Base-by-base conservation (phyloP, 371 early-diverging fungal genomes). In the Rhizopus stolonifer region DNA sequence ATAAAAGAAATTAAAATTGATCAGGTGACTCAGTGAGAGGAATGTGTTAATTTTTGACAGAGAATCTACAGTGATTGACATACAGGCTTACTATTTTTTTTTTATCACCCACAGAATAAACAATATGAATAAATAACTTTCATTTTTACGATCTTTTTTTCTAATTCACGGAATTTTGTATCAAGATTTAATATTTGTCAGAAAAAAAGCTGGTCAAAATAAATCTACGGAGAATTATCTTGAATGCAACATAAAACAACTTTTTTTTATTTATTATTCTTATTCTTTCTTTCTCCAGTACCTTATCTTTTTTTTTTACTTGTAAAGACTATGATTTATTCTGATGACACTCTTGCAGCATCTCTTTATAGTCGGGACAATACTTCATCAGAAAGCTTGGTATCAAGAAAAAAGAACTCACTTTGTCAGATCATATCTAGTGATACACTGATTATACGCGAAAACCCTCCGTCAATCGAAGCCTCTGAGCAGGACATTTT, bases 191-290 rank as follows among this genome's bases (percentile, higher is more conserved):
- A 29, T 29, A 29, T 29, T 36, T 42, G 18, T 42, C 42, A 42
- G 42, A 42, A 42, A 42, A 42, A 42, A 42, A 42, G 42, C 42
- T 21, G 15, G 15, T 18, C 7, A 42, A 42, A 42, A 42, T 42
- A 42, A 42, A 19, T 42, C 21, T 42, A 42, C 42, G 42, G 21
- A 42, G 42, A 42, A 42, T 42, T 42, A 42, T 42, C 21, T 42
- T 21, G 8, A 42, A 21, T 38, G 21, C 22, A 36, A 14, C 36
- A 36, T 42, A 42, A 42, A 42, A 21, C 4, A 21, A 21, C 19
- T 21, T 42, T 42, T 40, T 18, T 42, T 42, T 9, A 21, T 7
- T 29, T 10, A 10, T 29, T 42, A 4, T 13, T 15, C 4, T 42
- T 18, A 19, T 21, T 42, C 0, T 36, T 36, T 42, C 42, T 18